Evolutionary conservation across 352 stramenopile species (phyloP).

Genomic region (Paralagenidium karlingii): DNA sequence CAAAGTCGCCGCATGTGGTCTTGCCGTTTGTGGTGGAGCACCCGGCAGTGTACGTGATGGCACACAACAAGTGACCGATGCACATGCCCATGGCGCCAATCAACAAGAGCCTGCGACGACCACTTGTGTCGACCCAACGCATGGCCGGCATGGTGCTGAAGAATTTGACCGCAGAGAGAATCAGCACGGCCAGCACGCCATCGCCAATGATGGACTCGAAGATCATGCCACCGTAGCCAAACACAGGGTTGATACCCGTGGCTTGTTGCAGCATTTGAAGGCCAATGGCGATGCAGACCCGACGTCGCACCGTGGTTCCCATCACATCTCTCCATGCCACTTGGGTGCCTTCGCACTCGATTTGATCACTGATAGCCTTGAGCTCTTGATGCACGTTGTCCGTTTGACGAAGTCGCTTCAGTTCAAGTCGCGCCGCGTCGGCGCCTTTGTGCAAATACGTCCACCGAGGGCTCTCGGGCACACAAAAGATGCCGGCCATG

Average conservation of each 20-base stretch:
- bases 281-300: slow-evolving; percentile 25
- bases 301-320: slow-evolving; percentile 21
- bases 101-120: slow-evolving; percentile 22
- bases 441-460: slow-evolving; percentile 28
- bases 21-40: no score
- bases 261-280: slow-evolving; percentile 34
- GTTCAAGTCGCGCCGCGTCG: slow-evolving; percentile 19
- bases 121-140: slow-evolving; percentile 27
- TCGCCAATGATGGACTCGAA: slow-evolving; percentile 31
- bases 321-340: slow-evolving; percentile 25
- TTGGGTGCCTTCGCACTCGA: slow-evolving; percentile 17
- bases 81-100: slow-evolving; percentile 27
- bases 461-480: slow-evolving; percentile 33
- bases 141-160: slow-evolving; percentile 31
- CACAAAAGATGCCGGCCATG: slow-evolving; percentile 21
- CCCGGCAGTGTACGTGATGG: slow-evolving; percentile 20
- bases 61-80: slow-evolving; percentile 22
- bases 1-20: no score
- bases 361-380: slow-evolving; percentile 26
- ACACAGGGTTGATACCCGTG: slow-evolving; percentile 33
- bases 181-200: slow-evolving; percentile 26
- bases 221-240: slow-evolving; percentile 30
- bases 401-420: slow-evolving; percentile 27
- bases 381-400: slow-evolving; percentile 22
- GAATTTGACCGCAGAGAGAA: slow-evolving; percentile 33